Evolutionary conservation across 345 rosid species (phyloP).

Genomic region (Populus ilicifolia): DNA sequence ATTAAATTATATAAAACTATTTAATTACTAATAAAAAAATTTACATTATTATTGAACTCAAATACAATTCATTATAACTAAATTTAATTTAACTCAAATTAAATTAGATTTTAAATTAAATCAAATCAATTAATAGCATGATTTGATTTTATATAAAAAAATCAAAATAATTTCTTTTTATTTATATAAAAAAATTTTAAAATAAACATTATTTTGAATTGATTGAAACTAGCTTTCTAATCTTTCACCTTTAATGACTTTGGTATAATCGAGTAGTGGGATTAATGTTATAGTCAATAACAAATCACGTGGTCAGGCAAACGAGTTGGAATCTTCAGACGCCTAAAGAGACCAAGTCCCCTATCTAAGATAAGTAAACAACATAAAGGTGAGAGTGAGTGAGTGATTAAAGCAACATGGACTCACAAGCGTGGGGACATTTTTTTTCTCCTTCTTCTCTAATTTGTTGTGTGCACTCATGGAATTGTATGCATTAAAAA

Average conservation of each 20-base stretch:
- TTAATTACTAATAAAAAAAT: too few species aligned
- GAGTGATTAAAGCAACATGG: slow-evolving; percentile 3
- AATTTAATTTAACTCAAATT: rapidly evolving
- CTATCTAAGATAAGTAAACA: neutral
- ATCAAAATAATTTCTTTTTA: too few species aligned
- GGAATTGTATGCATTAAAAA: slow-evolving; percentile 4
- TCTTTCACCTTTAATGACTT: neutral
- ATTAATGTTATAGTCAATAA: neutral
- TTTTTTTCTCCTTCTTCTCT: neutral
- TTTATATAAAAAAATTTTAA: too few species aligned
- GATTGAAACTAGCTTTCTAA: too few species aligned
- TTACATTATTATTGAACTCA: too few species aligned
- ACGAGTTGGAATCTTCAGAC: neutral
- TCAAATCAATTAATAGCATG: too few species aligned
- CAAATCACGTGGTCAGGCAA: neutral
- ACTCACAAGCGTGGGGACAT: neutral
- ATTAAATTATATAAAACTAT: too few species aligned
- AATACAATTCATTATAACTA: too few species aligned
- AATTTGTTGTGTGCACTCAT: slow-evolving; percentile 26
- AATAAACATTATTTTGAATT: too few species aligned
- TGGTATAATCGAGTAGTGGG: neutral
- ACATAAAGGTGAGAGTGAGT: neutral
- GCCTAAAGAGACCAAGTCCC: slow-evolving; percentile 5
- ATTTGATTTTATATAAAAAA: too few species aligned
- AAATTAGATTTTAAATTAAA: too few species aligned